Evolutionary conservation across 176 grass and related monocot genomes (phyloP).

Genomic region (Tillandsia leiboldiana): DNA sequence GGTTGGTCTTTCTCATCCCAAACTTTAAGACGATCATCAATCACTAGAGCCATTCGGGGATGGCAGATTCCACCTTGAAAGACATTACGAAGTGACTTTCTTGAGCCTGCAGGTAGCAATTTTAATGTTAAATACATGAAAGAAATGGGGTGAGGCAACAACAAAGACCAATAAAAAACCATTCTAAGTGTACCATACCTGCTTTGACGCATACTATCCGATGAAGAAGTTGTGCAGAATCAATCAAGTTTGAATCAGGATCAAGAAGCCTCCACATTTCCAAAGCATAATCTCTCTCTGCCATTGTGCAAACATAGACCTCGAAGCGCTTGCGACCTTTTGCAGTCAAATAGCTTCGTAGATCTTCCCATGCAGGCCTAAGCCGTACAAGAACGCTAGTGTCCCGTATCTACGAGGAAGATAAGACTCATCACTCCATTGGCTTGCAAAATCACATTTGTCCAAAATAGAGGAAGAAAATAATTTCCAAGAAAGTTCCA

Average conservation of each 20-base stretch:
- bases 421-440: background rate
- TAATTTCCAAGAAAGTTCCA: too few relatives aligned
- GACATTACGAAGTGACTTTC: constrained; percentile 81
- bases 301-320: constrained; percentile 98
- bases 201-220: constrained; percentile 96
- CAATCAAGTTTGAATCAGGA: constrained; percentile 85
- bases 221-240: constrained; percentile 65
- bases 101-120: constrained; percentile 38
- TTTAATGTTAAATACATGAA: constrained; percentile 6
- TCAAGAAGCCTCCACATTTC: constrained; percentile 99
- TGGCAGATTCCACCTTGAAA: constrained; percentile 91
- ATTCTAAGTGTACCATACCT: constrained; percentile 31
- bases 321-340: constrained; percentile 96
- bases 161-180: background rate
- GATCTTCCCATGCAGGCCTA: constrained; percentile 94
- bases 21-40: constrained; percentile 96
- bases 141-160: background rate
- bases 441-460: background rate
- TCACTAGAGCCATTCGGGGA: constrained; percentile 92
- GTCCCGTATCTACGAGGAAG: constrained; percentile 72
- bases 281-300: constrained; percentile 97
- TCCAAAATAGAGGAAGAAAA: background rate
- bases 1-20: constrained; percentile 98
- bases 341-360: constrained; percentile 88
- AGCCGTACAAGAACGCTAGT: constrained; percentile 94